phyloP scores from a whole-genome alignment of 2,329 filamentous ascomycete species.

The Xylaria sp. region DNA sequence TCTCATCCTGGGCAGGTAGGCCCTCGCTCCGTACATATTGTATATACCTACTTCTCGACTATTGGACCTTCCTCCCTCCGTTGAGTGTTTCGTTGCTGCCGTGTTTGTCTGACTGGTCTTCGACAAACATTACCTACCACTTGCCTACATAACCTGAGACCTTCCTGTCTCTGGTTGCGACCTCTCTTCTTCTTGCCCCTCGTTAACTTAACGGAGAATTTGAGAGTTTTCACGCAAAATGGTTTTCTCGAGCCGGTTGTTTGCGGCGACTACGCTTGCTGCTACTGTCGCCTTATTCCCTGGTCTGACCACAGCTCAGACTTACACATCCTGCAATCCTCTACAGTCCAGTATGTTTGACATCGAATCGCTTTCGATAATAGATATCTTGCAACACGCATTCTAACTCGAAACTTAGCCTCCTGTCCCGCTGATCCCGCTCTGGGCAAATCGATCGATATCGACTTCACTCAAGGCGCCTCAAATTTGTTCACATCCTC shows the following conservation, averaged over 20 bases:
- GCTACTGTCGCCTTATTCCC: constrained; percentile 42
- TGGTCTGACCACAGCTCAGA: constrained; percentile 44
- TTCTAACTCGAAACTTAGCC: constrained; percentile 53
- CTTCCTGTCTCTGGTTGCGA: not conserved
- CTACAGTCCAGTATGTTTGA: constrained; percentile 45
- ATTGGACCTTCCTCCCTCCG: not conserved
- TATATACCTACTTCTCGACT: not conserved
- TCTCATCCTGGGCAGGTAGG: not conserved
- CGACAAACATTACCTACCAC: not conserved
- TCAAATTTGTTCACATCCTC: constrained; percentile 81
- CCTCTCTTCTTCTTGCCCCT: not conserved
- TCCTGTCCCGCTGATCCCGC: constrained; percentile 84
- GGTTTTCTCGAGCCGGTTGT: constrained; percentile 39
- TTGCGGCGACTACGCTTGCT: constrained; percentile 37
- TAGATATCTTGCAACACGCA: constrained; percentile 1
- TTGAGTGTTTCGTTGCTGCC: constrained; percentile 12
- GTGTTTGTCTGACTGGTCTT: constrained; percentile 33
- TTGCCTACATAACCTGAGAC: too few species aligned
- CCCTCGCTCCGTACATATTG: not conserved
- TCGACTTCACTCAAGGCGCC: constrained; percentile 82
- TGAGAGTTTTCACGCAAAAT: constrained; percentile 35
- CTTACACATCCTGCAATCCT: constrained; percentile 50
- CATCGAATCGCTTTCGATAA: not conserved
- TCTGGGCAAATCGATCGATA: constrained; percentile 81
- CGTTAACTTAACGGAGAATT: not conserved